Percentiles rank a stretch among this genome's conserved stretches.
These are phyloP conservation scores for Arthrinium phaeospermum DNA, from an alignment of 2,329 filamentous ascomycete species.

Conservation along the genomic window DNA sequence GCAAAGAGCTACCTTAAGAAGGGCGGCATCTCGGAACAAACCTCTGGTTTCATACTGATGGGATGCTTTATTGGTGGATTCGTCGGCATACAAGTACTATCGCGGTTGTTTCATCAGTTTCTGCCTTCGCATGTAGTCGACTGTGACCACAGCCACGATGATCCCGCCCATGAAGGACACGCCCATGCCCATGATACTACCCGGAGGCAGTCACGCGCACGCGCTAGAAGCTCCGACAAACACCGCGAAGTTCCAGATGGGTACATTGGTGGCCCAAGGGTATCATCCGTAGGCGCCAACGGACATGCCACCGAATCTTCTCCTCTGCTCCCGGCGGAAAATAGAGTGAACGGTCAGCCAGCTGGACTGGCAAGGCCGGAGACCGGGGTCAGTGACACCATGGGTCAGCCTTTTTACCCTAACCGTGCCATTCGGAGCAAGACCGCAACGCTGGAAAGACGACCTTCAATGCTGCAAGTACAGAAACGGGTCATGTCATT, in stretches of 20 bases:
- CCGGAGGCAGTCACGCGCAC: conserved; percentile 32
- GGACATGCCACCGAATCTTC: conserved; percentile 49
- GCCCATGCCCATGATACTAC: conserved; percentile 30
- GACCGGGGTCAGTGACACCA: conserved; percentile 29
- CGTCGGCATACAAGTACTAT: conserved; percentile 75
- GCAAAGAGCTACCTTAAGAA: conserved; percentile 78
- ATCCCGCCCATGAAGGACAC: conserved; percentile 45
- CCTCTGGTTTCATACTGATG: conserved; percentile 73
- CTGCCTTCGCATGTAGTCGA: conserved; percentile 82
- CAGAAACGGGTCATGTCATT: conserved; percentile 66
- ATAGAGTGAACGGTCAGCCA: conserved; percentile 31
- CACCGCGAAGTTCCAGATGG: conserved; percentile 25
- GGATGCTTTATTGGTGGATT: conserved; percentile 74
- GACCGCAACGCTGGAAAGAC: conserved; percentile 43
- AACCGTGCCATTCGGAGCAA: conserved; percentile 32
- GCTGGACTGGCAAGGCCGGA: conserved; percentile 36
- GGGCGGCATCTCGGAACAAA: conserved; percentile 69
- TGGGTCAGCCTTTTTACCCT: conserved; percentile 26
- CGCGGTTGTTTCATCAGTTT: conserved; percentile 72
- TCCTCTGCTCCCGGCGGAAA: conserved; percentile 48
- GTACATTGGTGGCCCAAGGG: conserved; percentile 25
- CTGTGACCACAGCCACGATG: conserved; percentile 76
- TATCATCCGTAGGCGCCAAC: conserved; percentile 25
- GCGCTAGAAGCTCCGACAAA: conserved; percentile 32
- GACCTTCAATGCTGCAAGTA: conserved; percentile 61